Evolutionary conservation across 768 basidiomycete species (phyloP), one percentile per base, ranked within the genome.

Genomic region (Agrocybe praecox): DNA sequence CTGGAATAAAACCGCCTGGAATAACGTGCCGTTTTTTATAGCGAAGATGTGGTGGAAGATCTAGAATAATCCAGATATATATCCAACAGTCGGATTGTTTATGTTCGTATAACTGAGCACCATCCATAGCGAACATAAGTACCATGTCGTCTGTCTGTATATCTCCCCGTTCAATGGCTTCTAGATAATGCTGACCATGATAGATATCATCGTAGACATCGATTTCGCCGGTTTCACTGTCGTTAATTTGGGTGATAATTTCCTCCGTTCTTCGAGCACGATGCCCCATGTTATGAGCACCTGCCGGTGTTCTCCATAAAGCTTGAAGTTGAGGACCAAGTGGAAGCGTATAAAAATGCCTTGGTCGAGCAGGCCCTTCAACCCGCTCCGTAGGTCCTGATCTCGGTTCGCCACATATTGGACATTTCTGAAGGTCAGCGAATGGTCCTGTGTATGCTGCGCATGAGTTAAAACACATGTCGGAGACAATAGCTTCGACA

Each of bases 381-480:
- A 21, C 26, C 17, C 12, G 12, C 15, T 7, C 2, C 14, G 34
- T 22, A 15, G 46, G 29, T 23, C 49, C 29, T 29, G 60, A 61
- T 11, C 66, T 45, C 1, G 72, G 63, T 36, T 73, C 62, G 0
- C 49, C 46, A 55, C 79, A 82, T 0, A 57, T 18, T 0, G 62
- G 61, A 51, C 80, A 83, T 0, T 19, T 2, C 0, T 74, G 63
- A 0, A 70, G 53, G 0, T 67, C 29, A 1, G 51, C 46, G 17
- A 68, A 76, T 0, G 74, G 76, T 0, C 80, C 76, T 0, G 73
- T 77, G 51, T 67, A 82, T 0, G 73, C 75, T n/a, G 70, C 32
- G 55, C 80, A 82, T 0, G 71, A 68, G 7, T 79, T 71, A 0
- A 67, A 56, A 44, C 80, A 83, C 77, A 81, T 82, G 53, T 81